Conservation (phyloP, 2,329 filamentous ascomycete genomes). For the Dothistroma septosporum region DNA sequence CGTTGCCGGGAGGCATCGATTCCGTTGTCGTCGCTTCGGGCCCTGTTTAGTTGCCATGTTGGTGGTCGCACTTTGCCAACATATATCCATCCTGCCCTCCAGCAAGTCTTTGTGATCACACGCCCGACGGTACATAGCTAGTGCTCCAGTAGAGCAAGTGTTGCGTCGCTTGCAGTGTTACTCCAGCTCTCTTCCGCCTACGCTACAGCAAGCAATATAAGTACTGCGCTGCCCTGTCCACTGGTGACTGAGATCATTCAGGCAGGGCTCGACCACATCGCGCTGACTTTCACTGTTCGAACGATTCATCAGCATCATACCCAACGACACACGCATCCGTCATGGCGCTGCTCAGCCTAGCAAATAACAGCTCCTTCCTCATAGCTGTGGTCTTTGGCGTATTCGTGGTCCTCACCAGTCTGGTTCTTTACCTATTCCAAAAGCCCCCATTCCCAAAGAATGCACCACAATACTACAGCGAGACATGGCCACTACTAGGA, state of each 20-base stretch:
- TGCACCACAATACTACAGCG: conserved; percentile 21
- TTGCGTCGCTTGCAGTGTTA: background rate
- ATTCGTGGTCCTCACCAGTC: conserved; percentile 15
- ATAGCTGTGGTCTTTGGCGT: conserved; percentile 12
- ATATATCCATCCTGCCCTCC: background rate
- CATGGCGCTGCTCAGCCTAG: conserved; percentile 9
- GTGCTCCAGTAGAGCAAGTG: background rate
- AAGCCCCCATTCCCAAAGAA: conserved; percentile 25
- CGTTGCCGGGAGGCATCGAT: background rate
- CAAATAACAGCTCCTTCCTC: background rate
- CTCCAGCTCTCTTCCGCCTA: background rate
- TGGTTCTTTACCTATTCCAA: conserved; percentile 22
- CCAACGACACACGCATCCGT: background rate
- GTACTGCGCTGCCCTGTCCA: background rate
- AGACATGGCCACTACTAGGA: conserved; percentile 43
- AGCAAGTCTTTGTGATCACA: background rate
- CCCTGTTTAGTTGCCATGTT: background rate
- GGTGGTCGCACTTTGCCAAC: background rate
- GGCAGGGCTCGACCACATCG: background rate
- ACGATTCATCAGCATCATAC: background rate
- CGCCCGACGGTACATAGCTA: no score
- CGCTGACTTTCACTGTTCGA: background rate
- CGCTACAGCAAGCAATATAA: background rate
- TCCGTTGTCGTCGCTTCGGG: background rate
- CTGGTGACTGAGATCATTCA: background rate